Evolutionary conservation across 208 protist species (phyloP), one percentile per base, ranked within the genome.

Genomic region (Trypanosomatidae sp.): DNA sequence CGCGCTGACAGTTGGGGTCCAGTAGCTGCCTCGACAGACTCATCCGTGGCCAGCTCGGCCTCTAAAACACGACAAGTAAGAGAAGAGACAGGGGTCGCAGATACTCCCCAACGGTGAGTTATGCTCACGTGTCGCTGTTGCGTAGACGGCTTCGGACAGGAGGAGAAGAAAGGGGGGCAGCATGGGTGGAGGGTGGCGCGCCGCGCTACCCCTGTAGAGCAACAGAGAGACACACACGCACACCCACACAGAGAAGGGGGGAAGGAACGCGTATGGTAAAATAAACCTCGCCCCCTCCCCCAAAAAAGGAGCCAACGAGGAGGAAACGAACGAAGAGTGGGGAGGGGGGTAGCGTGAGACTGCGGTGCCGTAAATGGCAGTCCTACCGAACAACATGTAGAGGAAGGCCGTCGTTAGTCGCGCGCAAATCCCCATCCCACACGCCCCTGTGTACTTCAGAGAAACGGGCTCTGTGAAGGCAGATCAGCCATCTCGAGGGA

Each of bases 1-100:
- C 88, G 55, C 76, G 62, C 19, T 65, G 75, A 10, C 70, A 62
- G 17, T 53, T 2, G 55, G 43, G 41, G 53, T 82, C 68, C 62
- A 66, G 43, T 8, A 73, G 60, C 33, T 52, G 62, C 30, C 33
- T 52, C 47, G 58, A 60, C 25, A 74, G 64, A 30, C 62, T 66
- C 69, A 69, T 76, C 3, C 0, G 9, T 8, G 41, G 41, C 15
- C 44, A 47, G 28, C 41, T 49, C 64, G 22, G n/a, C 44, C 43
- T 53, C 13, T 12, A 53, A 39, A 39, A 1, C 10, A 39, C 19
- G 41, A 33, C 41, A 30, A 41, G 15, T 10, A 53, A 28, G 19
- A 53, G 46, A 65, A 41, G 1, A 9, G n/a, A 8, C 22, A 6
- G 33, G 19, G 33, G 39, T 19, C 3, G 9, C 19, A 65, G 60